Conservation (phyloP, 2,329 filamentous ascomycete species). For the Fusarium sp. region DNA sequence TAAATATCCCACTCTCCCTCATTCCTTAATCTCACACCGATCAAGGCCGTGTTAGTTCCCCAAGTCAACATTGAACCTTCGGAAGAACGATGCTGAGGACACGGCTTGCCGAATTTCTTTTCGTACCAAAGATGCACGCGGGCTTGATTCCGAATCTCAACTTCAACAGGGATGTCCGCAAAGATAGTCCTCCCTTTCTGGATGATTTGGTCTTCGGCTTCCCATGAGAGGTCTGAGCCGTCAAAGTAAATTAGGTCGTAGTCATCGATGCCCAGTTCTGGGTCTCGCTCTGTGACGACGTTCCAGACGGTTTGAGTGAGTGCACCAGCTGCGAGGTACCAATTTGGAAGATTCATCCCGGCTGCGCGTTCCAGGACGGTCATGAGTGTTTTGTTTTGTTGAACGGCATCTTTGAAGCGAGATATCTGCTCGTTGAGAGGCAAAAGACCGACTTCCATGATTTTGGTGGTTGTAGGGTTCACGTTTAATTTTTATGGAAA, state of each 20-base stretch:
- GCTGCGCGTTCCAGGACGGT: slow-evolving; percentile 45
- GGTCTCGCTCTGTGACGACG: slow-evolving; percentile 42
- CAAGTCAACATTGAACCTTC: slow-evolving; percentile 52
- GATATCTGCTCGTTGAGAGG: slow-evolving; percentile 46
- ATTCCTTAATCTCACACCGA: slow-evolving; percentile 46
- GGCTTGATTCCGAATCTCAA: slow-evolving; percentile 56
- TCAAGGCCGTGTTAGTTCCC: slow-evolving; percentile 52
- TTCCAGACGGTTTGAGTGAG: slow-evolving; percentile 57
- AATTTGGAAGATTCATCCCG: slow-evolving; percentile 48
- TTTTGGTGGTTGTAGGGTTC: background rate
- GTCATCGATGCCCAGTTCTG: slow-evolving; percentile 52
- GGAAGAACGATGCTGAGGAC: slow-evolving; percentile 47
- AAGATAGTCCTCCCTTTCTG: slow-evolving; percentile 48
- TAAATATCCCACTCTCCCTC: slow-evolving; percentile 51
- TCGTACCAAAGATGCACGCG: slow-evolving; percentile 55
- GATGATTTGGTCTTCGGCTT: slow-evolving; percentile 53
- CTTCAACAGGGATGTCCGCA: slow-evolving; percentile 46
- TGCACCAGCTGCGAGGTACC: slow-evolving; percentile 54
- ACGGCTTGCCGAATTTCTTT: slow-evolving; percentile 48
- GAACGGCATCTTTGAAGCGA: slow-evolving; percentile 42
- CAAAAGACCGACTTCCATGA: slow-evolving; percentile 40
- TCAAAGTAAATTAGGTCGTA: slow-evolving; percentile 55
- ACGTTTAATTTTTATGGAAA: background rate
- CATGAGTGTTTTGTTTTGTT: slow-evolving; percentile 47
- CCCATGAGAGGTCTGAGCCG: slow-evolving; percentile 50